These are phyloP conservation scores for Garcia nutans DNA, from an alignment of 345 rosid genomes.

Conservation along the genomic window DNA sequence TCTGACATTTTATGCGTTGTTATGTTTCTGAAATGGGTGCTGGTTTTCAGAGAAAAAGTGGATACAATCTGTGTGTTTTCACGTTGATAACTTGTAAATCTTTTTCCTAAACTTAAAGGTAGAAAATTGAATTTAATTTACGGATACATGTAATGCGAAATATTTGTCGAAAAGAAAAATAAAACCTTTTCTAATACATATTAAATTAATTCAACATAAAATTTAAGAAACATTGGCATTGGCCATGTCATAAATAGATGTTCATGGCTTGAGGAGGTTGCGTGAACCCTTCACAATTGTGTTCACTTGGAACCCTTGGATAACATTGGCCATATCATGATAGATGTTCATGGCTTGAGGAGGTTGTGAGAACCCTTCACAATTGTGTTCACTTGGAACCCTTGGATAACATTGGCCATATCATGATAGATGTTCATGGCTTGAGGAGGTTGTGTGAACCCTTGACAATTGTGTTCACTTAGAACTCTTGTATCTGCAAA, in stretches of 20 bases:
- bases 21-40: neutral
- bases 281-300: too few species aligned
- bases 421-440: too few species aligned
- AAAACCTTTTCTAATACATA: neutral
- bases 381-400: neutral
- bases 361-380: neutral
- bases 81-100: neutral
- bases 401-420: too few species aligned
- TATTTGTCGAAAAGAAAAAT: neutral
- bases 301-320: too few species aligned
- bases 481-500: neutral
- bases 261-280: neutral
- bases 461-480: neutral
- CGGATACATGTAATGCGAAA: neutral
- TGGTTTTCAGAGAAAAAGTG: neutral
- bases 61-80: neutral
- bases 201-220: neutral
- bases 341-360: neutral
- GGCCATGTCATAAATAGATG: neutral
- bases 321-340: too few species aligned
- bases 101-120: neutral
- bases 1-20: neutral
- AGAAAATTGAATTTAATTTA: neutral
- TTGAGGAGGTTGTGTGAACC: neutral
- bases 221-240: neutral